Conservation (phyloP, 2,329 filamentous ascomycete genomes). For the Claviceps capensis region DNA sequence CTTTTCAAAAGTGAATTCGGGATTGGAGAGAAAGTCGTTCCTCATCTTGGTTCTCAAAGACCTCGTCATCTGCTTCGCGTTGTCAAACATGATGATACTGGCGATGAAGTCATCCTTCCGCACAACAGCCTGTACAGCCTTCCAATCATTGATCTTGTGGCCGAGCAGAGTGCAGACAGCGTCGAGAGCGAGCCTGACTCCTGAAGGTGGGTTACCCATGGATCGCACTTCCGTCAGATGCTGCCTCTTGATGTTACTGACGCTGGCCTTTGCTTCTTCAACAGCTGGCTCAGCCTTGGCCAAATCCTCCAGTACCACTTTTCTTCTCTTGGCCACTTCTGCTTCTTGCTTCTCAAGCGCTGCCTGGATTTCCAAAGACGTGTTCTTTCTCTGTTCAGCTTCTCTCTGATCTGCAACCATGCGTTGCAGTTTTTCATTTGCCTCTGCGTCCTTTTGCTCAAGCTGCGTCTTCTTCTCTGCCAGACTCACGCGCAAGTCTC, state of each 20-base stretch:
- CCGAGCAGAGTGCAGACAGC: slow-evolving; percentile 93
- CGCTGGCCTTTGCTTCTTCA: slow-evolving; percentile 82
- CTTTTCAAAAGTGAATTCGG: slow-evolving; percentile 91
- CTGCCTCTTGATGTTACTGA: slow-evolving; percentile 96
- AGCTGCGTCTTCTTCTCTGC: slow-evolving; percentile 90
- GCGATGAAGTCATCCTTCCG: slow-evolving; percentile 93
- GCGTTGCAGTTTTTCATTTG: slow-evolving; percentile 90
- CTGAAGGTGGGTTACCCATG: slow-evolving; percentile 83
- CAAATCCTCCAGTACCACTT: slow-evolving; percentile 77
- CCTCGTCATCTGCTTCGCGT: slow-evolving; percentile 87
- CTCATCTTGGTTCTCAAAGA: slow-evolving; percentile 75
- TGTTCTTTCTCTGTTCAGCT: slow-evolving; percentile 79
- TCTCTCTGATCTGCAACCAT: slow-evolving; percentile 96
- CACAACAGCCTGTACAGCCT: slow-evolving; percentile 75
- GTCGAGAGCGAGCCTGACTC: slow-evolving; percentile 84
- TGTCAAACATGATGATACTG: slow-evolving; percentile 95
- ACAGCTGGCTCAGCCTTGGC: slow-evolving; percentile 89
- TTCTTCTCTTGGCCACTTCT: slow-evolving; percentile 68
- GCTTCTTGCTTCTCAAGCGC: slow-evolving; percentile 80
- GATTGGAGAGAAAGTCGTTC: slow-evolving; percentile 79
- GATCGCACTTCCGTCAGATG: slow-evolving; percentile 95
- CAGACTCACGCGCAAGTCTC: slow-evolving; percentile 77
- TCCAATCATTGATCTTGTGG: slow-evolving; percentile 84
- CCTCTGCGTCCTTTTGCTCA: slow-evolving; percentile 86
- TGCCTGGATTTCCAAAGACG: slow-evolving; percentile 77